Evolutionary conservation across 2,329 filamentous ascomycete genomes (phyloP).

Genomic region (Gnomoniopsis smithogilvyi): DNA sequence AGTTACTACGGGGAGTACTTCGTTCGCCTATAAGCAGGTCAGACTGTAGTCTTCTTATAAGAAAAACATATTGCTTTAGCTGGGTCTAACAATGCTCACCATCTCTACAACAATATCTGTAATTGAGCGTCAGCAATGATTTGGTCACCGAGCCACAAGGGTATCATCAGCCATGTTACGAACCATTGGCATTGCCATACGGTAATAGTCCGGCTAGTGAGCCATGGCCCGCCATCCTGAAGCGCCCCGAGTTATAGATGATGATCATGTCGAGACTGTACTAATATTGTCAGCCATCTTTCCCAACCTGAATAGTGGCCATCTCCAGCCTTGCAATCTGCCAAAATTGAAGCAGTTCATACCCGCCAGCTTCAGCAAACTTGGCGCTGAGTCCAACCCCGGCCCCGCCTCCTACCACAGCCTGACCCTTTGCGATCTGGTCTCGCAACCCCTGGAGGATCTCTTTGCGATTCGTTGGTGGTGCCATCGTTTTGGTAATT

Average conservation of each 20-base stretch:
- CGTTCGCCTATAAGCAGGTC: constrained; percentile 43
- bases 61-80: not conserved
- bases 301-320: not conserved
- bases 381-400: constrained; percentile 70
- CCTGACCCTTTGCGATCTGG: constrained; percentile 50
- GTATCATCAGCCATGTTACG: not conserved
- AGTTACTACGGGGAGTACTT: constrained; percentile 63
- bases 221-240: constrained; percentile 69
- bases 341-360: not conserved
- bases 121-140: not conserved
- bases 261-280: constrained; percentile 60
- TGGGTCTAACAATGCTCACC: constrained; percentile 34
- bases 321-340: not conserved
- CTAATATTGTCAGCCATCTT: not conserved
- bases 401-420: constrained; percentile 67
- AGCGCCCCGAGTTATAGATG: constrained; percentile 70
- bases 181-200: constrained; percentile 62
- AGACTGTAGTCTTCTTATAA: not conserved
- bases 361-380: constrained; percentile 63
- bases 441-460: constrained; percentile 53
- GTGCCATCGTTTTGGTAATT: constrained; percentile 38
- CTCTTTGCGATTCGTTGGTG: constrained; percentile 53
- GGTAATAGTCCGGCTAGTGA: constrained; percentile 69
- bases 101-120: constrained; percentile 64
- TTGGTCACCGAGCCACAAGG: too few relatives aligned